Evolutionary conservation across 2,329 filamentous ascomycete genomes (phyloP).

Genomic region (Sarocladiaceae sp.): DNA sequence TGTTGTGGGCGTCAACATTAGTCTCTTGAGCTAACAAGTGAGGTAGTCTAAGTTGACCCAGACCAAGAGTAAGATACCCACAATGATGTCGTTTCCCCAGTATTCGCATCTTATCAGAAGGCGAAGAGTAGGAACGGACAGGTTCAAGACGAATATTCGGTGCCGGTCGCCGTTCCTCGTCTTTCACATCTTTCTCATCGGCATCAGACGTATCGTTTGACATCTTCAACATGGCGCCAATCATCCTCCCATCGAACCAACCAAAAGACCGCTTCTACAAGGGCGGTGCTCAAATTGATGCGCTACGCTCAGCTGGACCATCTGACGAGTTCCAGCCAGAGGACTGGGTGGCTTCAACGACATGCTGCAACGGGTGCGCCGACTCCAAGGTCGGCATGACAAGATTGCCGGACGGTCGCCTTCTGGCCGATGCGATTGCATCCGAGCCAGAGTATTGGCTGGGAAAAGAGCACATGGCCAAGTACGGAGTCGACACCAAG

Average conservation of each 20-base stretch:
- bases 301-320: slow-evolving; percentile 11
- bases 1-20: too few relatives aligned
- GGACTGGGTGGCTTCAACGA: slow-evolving; percentile 17
- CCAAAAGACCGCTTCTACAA: slow-evolving; percentile 13
- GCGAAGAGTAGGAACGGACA: neutral
- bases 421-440: slow-evolving; percentile 14
- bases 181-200: neutral
- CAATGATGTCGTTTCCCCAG: neutral
- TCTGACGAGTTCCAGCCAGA: slow-evolving; percentile 13
- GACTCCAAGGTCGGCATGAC: slow-evolving; percentile 13
- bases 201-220: neutral
- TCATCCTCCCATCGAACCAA: slow-evolving; percentile 15
- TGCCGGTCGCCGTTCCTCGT: neutral
- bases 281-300: slow-evolving; percentile 14
- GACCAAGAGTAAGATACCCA: too few relatives aligned
- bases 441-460: slow-evolving; percentile 15
- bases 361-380: slow-evolving; percentile 14
- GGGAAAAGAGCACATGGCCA: slow-evolving; percentile 12
- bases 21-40: too few relatives aligned
- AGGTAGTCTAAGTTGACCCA: too few relatives aligned
- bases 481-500: slow-evolving; percentile 15
- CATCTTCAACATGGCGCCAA: slow-evolving; percentile 12
- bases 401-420: slow-evolving; percentile 12
- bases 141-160: neutral
- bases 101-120: too few relatives aligned